Base-by-base conservation (phyloP, 371 early-diverging fungal genomes). In the Mortierella sp. region DNA sequence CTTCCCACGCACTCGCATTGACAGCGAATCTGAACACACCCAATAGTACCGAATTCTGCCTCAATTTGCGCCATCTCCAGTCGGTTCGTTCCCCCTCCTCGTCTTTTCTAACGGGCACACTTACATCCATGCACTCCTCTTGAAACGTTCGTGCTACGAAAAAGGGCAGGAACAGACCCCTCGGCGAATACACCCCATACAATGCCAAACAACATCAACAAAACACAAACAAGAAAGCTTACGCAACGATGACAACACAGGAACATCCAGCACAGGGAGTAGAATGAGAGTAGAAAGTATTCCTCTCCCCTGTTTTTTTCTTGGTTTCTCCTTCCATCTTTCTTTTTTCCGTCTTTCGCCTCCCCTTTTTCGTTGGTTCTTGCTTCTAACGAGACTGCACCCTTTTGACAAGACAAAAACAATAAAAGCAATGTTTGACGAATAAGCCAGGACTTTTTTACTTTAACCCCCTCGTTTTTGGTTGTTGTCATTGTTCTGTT, bases 1-100 rank as follows among this genome's bases (percentile, higher is more conserved):
- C 65, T 65, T 65, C 65, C 65, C 65, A 65, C 65, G 65, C 60
- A 60, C 16, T 63, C 35, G 32, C 65, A 21, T 65, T 65, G 21
- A 38, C 65, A 38, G 21, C 18, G 12, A 32, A 27, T 21, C 51
- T 51, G 51, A 51, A 51, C 21, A 51, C 51, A 21, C 21, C 2
- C 48, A 14, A 48, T 46, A 46, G 41, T 41, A 5, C 41, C 41
- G 46, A 11, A 46, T 7, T 46, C 41, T 5, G 41, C 41, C 41
- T 41, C 41, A 41, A 3, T 41, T 41, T 41, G 41, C 1, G 21
- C 51, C 14, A 14, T 1, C 14, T 5, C 18, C 51, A 51, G 51
- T 0, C 49, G 2, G 49, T 14, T 46, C 48, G 48, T 46, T 46
- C 48, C 48, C 14, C 48, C 48, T 46, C 48, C 60, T 27, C 29